phyloP scores from a whole-genome alignment of 1,284 basidiomycete genomes.

The Cryptococcus hybrid region DNA sequence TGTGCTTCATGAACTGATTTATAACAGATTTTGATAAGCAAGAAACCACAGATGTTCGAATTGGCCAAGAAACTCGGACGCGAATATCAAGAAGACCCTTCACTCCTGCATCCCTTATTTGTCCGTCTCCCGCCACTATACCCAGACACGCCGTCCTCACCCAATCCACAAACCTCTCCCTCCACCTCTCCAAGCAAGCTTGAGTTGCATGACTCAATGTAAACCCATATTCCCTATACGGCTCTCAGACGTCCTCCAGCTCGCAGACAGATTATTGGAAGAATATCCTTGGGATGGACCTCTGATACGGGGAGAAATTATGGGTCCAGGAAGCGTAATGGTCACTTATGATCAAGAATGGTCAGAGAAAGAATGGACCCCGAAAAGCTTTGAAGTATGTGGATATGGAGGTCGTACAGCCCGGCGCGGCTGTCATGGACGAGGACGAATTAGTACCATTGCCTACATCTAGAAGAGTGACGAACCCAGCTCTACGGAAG shows the following conservation, averaged over 20 bases:
- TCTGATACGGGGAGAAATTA: constrained; percentile 37
- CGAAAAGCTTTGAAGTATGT: constrained; percentile 7
- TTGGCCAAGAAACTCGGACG: constrained; percentile 33
- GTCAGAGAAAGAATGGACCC: constrained; percentile 3
- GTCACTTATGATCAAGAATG: constrained; percentile 33
- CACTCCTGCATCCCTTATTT: constrained; percentile 69
- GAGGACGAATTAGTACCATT: constrained; percentile 12
- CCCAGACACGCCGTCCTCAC: constrained; percentile 40
- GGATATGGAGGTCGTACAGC: constrained; percentile 13
- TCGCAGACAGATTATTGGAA: constrained; percentile 37
- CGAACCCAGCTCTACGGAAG: background rate
- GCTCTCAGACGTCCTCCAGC: constrained; percentile 39
- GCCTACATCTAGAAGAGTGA: constrained; percentile 12
- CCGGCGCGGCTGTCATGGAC: constrained; percentile 15
- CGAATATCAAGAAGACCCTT: constrained; percentile 41
- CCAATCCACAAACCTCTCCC: constrained; percentile 4
- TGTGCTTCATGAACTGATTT: background rate
- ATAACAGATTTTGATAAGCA: constrained; percentile 45
- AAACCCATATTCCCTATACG: constrained; percentile 23
- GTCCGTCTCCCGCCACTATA: constrained; percentile 66
- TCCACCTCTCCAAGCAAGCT: background rate
- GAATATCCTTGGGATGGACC: constrained; percentile 41
- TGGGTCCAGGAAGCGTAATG: constrained; percentile 43
- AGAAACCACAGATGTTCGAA: constrained; percentile 44
- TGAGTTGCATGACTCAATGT: constrained; percentile 11